Evolutionary conservation across 257 asterid species (phyloP), one percentile per base, ranked within the genome.

Genomic region (Solanum pinnatisectum): DNA sequence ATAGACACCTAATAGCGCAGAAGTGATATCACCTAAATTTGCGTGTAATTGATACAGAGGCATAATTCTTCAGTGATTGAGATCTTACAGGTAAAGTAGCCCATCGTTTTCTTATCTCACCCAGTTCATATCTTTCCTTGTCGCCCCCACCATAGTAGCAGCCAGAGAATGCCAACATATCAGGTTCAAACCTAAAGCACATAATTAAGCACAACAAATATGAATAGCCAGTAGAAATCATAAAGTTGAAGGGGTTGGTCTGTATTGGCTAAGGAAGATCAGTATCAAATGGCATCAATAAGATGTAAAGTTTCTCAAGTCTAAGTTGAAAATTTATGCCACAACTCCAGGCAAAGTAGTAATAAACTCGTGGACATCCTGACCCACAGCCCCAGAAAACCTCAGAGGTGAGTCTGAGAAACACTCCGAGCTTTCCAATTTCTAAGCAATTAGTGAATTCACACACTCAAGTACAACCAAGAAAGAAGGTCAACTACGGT

Each of bases 91-190:
- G 94, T 87, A 92, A 82, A 42, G 94, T 92, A 39, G 87, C 94
- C 94, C 94, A 92, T 86, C 94, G 87, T 88, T 92, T 92, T 89
- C 94, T 87, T 88, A 92, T 92, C 88, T 92, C 93, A 44, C 92
- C 89, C 42, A 92, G 90, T 39, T 92, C 94, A 25, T 89, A 67
- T 87, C 93, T 89, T 87, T 92, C 94, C 85, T 89, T 87, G 73
- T 92, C 94, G 85, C 94, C 94, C 63, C 93, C 94, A 78, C 94
- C 94, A 87, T 89, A 92, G 88, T 91, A 92, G 88, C 94, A 92
- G n/a, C 94, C 94, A 65, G 94, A 92, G 85, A 92, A 92, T 39
- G 94, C 94, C 63, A 92, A 87, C 94, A 92, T 92, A 90, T 92
- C 94, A 33, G 94, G 94, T 90, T 92, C 94, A 86, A 92, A 92